Base-by-base conservation (phyloP, 306 rosid species). In the Pachyrhizus erosus region DNA sequence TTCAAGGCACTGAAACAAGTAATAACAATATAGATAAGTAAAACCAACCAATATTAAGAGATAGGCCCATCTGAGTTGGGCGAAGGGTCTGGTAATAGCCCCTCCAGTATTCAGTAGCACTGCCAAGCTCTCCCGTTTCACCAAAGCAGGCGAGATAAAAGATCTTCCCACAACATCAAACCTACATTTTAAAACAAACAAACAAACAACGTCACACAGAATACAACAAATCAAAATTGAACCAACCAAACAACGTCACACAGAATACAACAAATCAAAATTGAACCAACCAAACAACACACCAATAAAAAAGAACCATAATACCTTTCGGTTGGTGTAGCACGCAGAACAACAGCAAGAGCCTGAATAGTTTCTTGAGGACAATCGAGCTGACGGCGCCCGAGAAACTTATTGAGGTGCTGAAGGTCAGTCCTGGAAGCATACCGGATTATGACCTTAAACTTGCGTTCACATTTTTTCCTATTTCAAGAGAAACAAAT, bases 351-450 rank as follows among this genome's bases (percentile, higher is more conserved):
- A 23, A 96, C 90, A 68, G 88, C 98, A 7, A 96, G 91, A 1
- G 71, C 91, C 88, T 96, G 99, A 0, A 96, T 89, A 0, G 94
- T 85, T 5, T 96, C 97, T 0, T 87, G 88, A 0, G 99, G 99
- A 20, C 46, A 8, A 15, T 93, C 99, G 0, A 54, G 55, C 23
- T 89, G 98, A 15, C n/a, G 37, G 1, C 94, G 31, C 0, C 14
- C 5, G 4, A 93, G 68, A 82, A 89, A 96, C 81, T 91, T 87
- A 1, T 5, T 66, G 0, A 96, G 88, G 11, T 87, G 84, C 51
- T 79, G 33, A 2, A 93, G 34, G 43, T 96, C 97, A 0, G 88
- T 51, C 84, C 72, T 89, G 0, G 87, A 57, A 5, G 94, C 99
- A 49, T 55, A 84, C 7, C 89, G 85, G 9, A 96, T 70, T 0